Evolutionary conservation across 2,329 filamentous ascomycete genomes (phyloP).

Genomic region (Colletotrichum sp.): DNA sequence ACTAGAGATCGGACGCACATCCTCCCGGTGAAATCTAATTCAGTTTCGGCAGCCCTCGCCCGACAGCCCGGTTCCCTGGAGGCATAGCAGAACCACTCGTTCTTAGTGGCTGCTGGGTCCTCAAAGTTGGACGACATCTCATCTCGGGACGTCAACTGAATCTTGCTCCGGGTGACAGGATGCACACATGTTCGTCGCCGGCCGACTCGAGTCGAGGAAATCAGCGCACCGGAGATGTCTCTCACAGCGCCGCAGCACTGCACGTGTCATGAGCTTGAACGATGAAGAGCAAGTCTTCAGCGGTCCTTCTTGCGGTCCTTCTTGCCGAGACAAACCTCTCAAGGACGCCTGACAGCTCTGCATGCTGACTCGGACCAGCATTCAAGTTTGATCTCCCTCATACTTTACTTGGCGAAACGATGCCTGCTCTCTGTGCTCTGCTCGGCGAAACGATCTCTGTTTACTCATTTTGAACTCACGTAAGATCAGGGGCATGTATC

Average conservation of each 20-base stretch:
- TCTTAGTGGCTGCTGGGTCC: not conserved
- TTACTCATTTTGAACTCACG: not conserved
- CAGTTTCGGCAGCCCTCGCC: not conserved
- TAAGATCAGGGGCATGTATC: not conserved
- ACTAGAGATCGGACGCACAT: slow-evolving; percentile 12
- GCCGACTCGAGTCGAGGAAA: not conserved
- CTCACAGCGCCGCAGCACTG: not conserved
- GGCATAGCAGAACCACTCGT: not conserved
- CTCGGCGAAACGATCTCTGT: not conserved
- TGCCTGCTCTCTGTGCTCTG: not conserved
- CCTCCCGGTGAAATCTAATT: slow-evolving; percentile 3
- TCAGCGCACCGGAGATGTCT: not conserved
- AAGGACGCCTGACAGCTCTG: not conserved
- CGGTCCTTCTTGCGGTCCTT: not conserved
- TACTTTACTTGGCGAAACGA: slow-evolving; percentile 7
- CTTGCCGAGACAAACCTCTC: not conserved
- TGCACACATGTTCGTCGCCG: not conserved
- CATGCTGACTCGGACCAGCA: not conserved
- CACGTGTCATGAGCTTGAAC: not conserved
- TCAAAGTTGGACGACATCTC: slow-evolving; percentile 1
- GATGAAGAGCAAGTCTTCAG: not conserved
- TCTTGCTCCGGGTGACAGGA: not conserved
- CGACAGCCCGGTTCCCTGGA: not conserved
- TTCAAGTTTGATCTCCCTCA: not conserved
- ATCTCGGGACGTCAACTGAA: slow-evolving; percentile 16